These are phyloP conservation scores for Purpureocillium lavendulum DNA, from an alignment of 2,329 filamentous ascomycete species.

Conservation along the genomic window DNA sequence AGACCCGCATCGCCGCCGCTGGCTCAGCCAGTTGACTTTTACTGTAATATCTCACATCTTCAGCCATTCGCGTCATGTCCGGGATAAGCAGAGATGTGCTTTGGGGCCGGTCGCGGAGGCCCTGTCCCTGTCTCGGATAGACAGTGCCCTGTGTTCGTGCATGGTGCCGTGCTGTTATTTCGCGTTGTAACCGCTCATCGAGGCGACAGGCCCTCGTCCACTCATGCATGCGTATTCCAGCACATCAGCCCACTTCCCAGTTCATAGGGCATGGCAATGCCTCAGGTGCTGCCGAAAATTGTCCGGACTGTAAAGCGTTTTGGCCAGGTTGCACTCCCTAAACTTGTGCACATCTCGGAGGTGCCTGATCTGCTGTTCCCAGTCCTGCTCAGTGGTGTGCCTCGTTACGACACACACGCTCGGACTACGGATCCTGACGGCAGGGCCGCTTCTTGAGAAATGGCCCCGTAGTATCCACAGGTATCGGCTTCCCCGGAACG, in stretches of 20 bases:
- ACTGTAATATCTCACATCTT: too few relatives aligned
- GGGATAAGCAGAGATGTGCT: neutral
- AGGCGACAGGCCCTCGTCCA: conserved; percentile 58
- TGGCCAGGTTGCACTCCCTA: conserved; percentile 93
- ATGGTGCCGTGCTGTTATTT: too few relatives aligned
- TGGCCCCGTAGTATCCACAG: conserved; percentile 93
- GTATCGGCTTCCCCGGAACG: conserved; percentile 63
- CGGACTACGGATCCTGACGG: conserved; percentile 21
- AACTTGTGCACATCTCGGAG: conserved; percentile 92
- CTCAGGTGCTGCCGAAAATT: conserved; percentile 98
- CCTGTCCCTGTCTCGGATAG: too few relatives aligned
- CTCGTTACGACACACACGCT: conserved; percentile 27
- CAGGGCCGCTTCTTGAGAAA: conserved; percentile 51
- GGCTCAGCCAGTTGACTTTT: too few relatives aligned
- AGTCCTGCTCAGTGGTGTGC: conserved; percentile 68
- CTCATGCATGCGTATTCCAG: conserved; percentile 95
- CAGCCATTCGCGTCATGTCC: too few relatives aligned
- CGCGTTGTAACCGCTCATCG: conserved; percentile 13
- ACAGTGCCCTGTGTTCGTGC: too few relatives aligned
- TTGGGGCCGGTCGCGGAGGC: neutral
- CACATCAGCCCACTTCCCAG: conserved; percentile 98
- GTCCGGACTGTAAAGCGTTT: conserved; percentile 96
- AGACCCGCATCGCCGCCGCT: too few relatives aligned
- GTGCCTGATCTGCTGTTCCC: conserved; percentile 80
- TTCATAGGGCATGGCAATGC: conserved; percentile 91